Evolutionary conservation across 768 basidiomycete species (phyloP), one percentile per base, ranked within the genome.

Genomic region (Xerocomellus amylosporus): DNA sequence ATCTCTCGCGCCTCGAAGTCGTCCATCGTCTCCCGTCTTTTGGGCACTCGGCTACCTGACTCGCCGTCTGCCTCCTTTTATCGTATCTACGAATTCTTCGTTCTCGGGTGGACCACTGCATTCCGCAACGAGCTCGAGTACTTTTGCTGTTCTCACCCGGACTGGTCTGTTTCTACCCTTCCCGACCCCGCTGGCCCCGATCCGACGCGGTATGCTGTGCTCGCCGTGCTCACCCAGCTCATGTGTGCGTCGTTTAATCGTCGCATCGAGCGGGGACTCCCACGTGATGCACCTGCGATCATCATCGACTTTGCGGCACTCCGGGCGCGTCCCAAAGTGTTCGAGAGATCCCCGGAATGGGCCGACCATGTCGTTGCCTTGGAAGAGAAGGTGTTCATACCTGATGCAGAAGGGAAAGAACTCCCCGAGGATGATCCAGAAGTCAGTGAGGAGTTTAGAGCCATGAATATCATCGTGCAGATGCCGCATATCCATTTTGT

Each of bases 161-260:
- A 48, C 34, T 54, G 55, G 55, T 31, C 45, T 13, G 30, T 56
- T 13, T 48, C 46, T 8, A 34, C 46, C 36, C 46, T 56, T 0
- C 46, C 52, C 1, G 41, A 56, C 15, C 52, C 55, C 13, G 46
- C 42, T 4, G 52, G 48, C 9, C n/a, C 41, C 30, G 55, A 54
- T 20, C 46, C 40, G 12, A 39, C 41, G n/a, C 55, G 52, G n/a
- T 54, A 54, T 5, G 46, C 55, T 0, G 41, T 48, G 22, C 31
- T 54, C n/a, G 46, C 55, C n/a, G 51, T 53, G 36, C 46, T 54
- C 6, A 54, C 55, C 46, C 51, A 30, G 13, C 55, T 54, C 46
- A 54, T 56, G 46, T 56, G 52, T 28, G 46, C 45, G 22, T 33
- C 55, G 9, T 56, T 56, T 41, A 56, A 56, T 48, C 52, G 55